These are phyloP conservation scores for Thelonectria olida DNA, from an alignment of 2,329 filamentous ascomycete genomes.

Conservation along the genomic window DNA sequence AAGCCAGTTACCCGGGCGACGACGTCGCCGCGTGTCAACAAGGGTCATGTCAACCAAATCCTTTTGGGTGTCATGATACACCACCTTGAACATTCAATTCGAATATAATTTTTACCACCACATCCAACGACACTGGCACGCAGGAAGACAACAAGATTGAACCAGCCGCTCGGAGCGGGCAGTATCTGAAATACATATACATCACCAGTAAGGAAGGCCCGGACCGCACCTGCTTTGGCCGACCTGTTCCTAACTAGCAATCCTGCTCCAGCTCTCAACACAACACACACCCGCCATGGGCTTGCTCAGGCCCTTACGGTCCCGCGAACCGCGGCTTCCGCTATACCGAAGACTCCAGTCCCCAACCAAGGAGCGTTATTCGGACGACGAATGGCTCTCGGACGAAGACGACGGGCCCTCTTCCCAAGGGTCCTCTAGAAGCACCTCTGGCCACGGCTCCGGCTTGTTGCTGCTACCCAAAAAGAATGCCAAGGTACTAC, in stretches of 20 bases:
- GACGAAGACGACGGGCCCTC: slow-evolving; percentile 42
- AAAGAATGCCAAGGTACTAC: slow-evolving; percentile 37
- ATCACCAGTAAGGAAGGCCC: slow-evolving; percentile 13
- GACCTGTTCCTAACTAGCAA: slow-evolving; percentile 16
- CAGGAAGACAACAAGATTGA: slow-evolving; percentile 3
- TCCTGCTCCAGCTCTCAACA: slow-evolving; percentile 15
- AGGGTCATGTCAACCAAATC: background rate
- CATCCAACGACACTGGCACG: background rate
- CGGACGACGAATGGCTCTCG: slow-evolving; percentile 40
- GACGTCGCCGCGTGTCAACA: background rate
- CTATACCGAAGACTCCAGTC: slow-evolving; percentile 58
- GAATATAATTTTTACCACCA: too few relatives aligned
- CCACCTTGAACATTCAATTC: background rate
- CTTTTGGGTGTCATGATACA: background rate
- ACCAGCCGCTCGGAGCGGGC: slow-evolving; percentile 22
- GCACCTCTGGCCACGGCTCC: slow-evolving; percentile 55
- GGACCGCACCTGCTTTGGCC: background rate
- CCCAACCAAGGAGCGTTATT: slow-evolving; percentile 59
- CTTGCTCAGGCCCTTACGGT: slow-evolving; percentile 57
- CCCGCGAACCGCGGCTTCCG: slow-evolving; percentile 59
- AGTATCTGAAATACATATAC: slow-evolving; percentile 7
- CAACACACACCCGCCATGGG: slow-evolving; percentile 54
- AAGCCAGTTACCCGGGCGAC: too few relatives aligned
- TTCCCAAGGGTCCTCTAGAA: slow-evolving; percentile 64
- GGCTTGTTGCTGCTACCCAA: slow-evolving; percentile 57